phyloP scores from a whole-genome alignment of 2,329 filamentous ascomycete species.

The Arthrobotrys megalospora region DNA sequence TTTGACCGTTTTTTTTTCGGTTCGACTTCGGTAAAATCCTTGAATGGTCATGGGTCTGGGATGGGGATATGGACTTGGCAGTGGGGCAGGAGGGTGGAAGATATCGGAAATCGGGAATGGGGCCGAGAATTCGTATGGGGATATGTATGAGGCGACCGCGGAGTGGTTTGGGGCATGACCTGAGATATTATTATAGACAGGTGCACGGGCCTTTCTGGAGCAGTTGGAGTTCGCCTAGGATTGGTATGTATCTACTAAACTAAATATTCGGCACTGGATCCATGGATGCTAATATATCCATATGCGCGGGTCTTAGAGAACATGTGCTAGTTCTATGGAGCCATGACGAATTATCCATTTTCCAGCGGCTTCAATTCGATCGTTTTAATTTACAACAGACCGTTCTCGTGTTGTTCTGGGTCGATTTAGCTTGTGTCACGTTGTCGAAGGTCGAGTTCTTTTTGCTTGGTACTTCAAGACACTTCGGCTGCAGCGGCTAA shows the following conservation, averaged over 20 bases:
- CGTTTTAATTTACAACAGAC: no score
- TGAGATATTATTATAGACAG: not conserved
- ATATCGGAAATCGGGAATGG: slow-evolving; percentile 62
- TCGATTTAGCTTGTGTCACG: not conserved
- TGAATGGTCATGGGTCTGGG: slow-evolving; percentile 46
- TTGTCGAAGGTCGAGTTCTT: no score
- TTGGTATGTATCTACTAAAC: no score
- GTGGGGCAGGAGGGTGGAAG: slow-evolving; percentile 33
- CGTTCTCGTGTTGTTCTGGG: no score
- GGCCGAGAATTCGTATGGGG: slow-evolving; percentile 29
- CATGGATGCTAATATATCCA: no score
- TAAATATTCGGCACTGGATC: no score
- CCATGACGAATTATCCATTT: no score
- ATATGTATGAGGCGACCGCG: not conserved
- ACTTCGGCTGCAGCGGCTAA: slow-evolving; percentile 19
- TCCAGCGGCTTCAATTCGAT: no score
- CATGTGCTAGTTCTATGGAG: no score
- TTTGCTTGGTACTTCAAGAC: not conserved
- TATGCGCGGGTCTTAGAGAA: no score
- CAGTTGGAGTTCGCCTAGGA: no score
- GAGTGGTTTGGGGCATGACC: not conserved
- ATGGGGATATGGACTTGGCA: slow-evolving; percentile 36
- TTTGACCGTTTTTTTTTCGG: slow-evolving; percentile 39
- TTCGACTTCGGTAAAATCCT: slow-evolving; percentile 61
- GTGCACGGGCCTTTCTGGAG: not conserved